phyloP scores from a whole-genome alignment of 2,329 filamentous ascomycete genomes.

The Pseudocercospora pini-densiflorae region DNA sequence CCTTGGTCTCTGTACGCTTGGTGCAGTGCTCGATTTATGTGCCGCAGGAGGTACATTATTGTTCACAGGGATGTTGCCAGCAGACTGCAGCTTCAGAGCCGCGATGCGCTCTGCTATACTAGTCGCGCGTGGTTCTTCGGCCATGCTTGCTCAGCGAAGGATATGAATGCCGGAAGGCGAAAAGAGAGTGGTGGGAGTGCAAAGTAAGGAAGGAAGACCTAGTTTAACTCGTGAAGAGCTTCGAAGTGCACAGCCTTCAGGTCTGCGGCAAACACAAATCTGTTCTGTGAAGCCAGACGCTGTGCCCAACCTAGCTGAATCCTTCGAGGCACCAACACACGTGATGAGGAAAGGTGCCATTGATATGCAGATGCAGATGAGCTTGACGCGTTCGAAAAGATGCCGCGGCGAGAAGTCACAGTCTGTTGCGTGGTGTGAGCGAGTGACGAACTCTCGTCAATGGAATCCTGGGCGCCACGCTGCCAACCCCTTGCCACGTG shows the following conservation, averaged over 20 bases:
- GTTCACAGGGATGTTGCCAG: constrained; percentile 42
- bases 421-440: neutral
- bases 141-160: constrained; percentile 24
- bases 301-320: neutral
- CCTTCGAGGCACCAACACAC: constrained; percentile 2
- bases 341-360: neutral
- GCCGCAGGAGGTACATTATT: constrained; percentile 13
- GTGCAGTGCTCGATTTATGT: constrained; percentile 20
- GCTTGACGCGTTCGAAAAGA: neutral
- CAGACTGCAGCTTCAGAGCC: constrained; percentile 50
- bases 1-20: constrained; percentile 33
- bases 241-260: neutral
- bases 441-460: neutral
- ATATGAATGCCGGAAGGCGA: neutral
- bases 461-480: too few relatives aligned
- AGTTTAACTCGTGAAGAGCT: neutral
- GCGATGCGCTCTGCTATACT: constrained; percentile 55
- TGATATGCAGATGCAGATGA: neutral
- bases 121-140: constrained; percentile 29
- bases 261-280: constrained; percentile 2
- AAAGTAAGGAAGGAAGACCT: neutral
- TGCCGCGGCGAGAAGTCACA: neutral
- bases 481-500: too few relatives aligned
- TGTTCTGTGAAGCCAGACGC: neutral
- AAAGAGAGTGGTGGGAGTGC: neutral